Base-by-base conservation (phyloP, 305 asterid species). In the Andrographis paniculata region DNA sequence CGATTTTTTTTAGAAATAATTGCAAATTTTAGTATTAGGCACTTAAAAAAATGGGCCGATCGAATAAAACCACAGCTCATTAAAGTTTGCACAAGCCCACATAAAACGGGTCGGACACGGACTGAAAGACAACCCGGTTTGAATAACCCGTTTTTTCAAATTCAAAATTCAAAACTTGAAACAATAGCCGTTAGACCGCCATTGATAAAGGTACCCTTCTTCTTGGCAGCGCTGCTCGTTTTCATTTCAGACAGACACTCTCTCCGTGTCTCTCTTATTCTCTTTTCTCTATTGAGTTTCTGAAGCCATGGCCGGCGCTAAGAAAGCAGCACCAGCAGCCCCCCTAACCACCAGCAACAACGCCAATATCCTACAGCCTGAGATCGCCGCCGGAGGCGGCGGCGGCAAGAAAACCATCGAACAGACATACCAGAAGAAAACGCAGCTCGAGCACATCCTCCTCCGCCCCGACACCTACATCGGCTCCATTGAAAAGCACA, bases 391-490 rank as follows among this genome's bases (percentile, higher is more conserved):
- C 17, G 31, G 20, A n/a, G n/a, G n/a, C 21, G 56, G 45, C 28
- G 68, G 53, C 11, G 53, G 53, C 19, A 75, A 65, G 22, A 91
- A 86, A 55, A 91, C 95, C 30, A 86, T 91, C 55, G 98, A 91
- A 44, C 84, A 91, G 66, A 73, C 74, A 37, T 91, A 91, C 78
- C 96, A 91, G 76, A 86, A 91, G 55, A 91, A 91, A 30, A 61
- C 96, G 2, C 96, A 91, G 66, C 96, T 91, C 51, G 98, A 91
- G 17, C 99, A 91, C 82, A 91, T 91, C 72, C 94, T 91, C 47
- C 86, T 91, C 57, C 88, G 95, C 1, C 99, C 99, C 0, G 99
- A 91, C 53, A 91, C 99, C 13, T 91, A 91, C 73, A 78, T 91
- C 11, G 99, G 96, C 1, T 91, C 96, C 18, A 74, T 91, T 1